Evolutionary conservation across 2,329 filamentous ascomycete species (phyloP), one percentile per base, ranked within the genome.

Genomic region (Aphanocladium album): DNA sequence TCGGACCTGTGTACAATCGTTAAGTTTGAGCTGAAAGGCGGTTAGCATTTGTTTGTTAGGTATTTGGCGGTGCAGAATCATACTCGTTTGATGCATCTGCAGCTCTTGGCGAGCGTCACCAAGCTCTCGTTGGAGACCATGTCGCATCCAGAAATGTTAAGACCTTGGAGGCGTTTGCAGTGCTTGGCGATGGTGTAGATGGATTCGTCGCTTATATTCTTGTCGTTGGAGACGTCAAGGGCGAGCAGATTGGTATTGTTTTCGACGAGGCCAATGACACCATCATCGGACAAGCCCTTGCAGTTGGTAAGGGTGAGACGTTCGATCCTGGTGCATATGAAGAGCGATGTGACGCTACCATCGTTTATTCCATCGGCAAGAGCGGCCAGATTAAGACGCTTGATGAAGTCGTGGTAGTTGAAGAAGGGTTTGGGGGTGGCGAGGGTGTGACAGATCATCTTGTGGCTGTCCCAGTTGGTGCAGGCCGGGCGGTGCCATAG

Each of bases 401-500:
- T 93, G 76, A 99, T 90, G 67, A 98, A 89, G 65, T 93, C 89
- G 66, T 88, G 85, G 74, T 99, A 99, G 66, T 87, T 83, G 73
- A 97, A 99, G 75, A 90, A 93, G 66, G 90, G 89, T n/a, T 87
- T 77, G 37, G 83, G 77, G 30, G 87, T 81, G 50, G 85, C 83
- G 39, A 97, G 84, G 1, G 93, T 93, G 61, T 83, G 81, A 70
- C 92, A 93, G 66, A 99, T 95, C 66, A 80, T 88, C 68, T 86
- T 80, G 68, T 97, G 86, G 71, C 92, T 92, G 14, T 81, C 76
- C 89, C 91, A 97, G 67, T 87, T 91, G 69, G 89, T 92, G 77
- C 95, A 98, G 30, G 91, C 87, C 1, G 95, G 95, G 43, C 95
- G 85, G 74, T 97, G 93, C 95, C 95, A 99, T 23, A 99, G 82